Base-by-base conservation (phyloP, 768 basidiomycete genomes). In the Kwoniella sp. region DNA sequence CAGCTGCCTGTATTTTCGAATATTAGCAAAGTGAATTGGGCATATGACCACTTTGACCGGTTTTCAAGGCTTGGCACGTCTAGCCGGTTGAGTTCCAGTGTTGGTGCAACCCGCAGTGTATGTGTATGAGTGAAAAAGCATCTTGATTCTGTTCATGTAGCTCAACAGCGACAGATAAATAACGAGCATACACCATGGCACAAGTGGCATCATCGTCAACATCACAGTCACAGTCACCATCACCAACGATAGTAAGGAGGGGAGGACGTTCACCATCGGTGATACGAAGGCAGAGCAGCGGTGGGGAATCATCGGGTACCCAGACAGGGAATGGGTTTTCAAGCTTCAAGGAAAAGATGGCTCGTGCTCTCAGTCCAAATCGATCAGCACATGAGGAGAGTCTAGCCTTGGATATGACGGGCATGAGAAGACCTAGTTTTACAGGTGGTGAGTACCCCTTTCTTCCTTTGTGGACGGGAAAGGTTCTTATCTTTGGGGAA, bases 281-380 rank as follows among this genome's bases (percentile, higher is more conserved):
- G 10, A 21, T 60, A 21, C 37, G 58, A 53, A 24, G 58, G 46
- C 49, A 44, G 19, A 19, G 30, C 33, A 19, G 30, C 33, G 51
- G 47, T 7, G 37, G 48, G 27, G 44, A 54, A 12, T 49, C 62
- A 6, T 37, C 60, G 25, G 40, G 10, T 3, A 33, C 33, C 7
- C 7, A 13, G 33, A 6, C 33, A 13, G 33, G 33, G 33, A 19
- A 4, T 10, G 40, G 40, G 17, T 55, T 67, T 29, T 56, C 59
- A 1, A 58, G 52, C 2, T 53, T 68, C 26, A 63, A 40, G 33
- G 67, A 68, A 26, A 60, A 62, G 50, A 52, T 68, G 49, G 52
- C 48, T 24, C 33, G 67, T 7, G 63, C 67, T 1, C 46, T 68
- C 5, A 65, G 63, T 54, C 67, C 67, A 13, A 60, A 63, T 40